phyloP scores from a whole-genome alignment of 768 basidiomycete species.

The Antrodiella citrinella region DNA sequence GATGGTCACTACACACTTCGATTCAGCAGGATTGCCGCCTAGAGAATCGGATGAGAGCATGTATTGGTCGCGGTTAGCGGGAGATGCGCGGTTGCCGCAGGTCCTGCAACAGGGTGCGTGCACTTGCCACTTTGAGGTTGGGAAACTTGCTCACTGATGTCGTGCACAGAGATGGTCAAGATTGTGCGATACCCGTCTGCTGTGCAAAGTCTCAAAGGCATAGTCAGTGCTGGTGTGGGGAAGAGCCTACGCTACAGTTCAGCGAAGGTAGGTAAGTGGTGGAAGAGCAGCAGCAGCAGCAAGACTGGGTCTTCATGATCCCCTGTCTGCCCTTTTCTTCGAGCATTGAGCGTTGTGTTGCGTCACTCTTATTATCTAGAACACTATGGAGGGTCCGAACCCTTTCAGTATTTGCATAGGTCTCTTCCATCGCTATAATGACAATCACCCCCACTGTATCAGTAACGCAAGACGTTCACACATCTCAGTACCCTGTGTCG shows the following conservation, averaged over 20 bases:
- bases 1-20: conserved; percentile 46
- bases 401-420: background rate
- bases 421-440: background rate
- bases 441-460: background rate
- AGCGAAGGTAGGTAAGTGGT: conserved; percentile 85
- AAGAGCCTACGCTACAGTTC: conserved; percentile 72
- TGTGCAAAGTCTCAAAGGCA: conserved; percentile 77
- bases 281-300: conserved; percentile 29
- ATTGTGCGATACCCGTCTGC: conserved; percentile 83
- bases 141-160: background rate
- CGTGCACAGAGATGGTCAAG: conserved; percentile 53
- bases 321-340: background rate
- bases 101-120: conserved; percentile 48
- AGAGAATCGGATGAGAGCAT: conserved; percentile 62
- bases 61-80: conserved; percentile 69
- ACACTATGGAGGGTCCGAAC: background rate
- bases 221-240: conserved; percentile 71
- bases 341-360: background rate
- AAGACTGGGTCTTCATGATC: background rate
- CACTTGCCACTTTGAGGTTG: background rate
- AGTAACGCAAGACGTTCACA: too few relatives aligned
- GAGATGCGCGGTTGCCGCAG: conserved; percentile 45
- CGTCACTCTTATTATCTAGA: background rate
- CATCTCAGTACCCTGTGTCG: too few relatives aligned
- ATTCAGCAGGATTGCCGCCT: conserved; percentile 25